Evolutionary conservation across 495 filamentous ascomycete genomes (phyloP), one percentile per base, ranked within the genome.

Genomic region (Xylaria scruposa): DNA sequence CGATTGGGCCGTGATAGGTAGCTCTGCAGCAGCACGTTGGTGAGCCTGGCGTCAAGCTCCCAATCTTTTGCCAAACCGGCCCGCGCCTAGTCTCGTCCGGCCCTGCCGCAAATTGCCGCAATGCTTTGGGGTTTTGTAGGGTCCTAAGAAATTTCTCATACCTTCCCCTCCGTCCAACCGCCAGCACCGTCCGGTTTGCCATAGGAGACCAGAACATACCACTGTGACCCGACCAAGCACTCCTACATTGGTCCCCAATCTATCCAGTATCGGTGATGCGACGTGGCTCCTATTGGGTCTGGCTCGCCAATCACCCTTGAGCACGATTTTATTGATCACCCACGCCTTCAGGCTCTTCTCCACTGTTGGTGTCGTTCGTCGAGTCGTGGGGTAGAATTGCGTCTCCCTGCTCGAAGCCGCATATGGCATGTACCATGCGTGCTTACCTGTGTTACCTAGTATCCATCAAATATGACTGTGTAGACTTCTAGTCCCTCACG

Each of bases 251-350:
- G 58, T 51, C 60, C 40, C 58, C 40, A 65, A 54, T 62, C 56
- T 46, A 53, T n/a, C 61, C 51, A 68, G 51, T 33, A 17, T 67
- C 40, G 75, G 76, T 74, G 70, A 80, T 80, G 82, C 83, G 82
- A 86, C 85, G 85, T 88, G 85, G 85, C 84, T 81, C 84, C 80
- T 84, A 78, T 84, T 72, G 79, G 77, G 64, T 74, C 72, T 46
- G 59, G 68, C 78, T 77, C 72, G 71, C 83, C 82, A 83, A 81
- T 83, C 76, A 76, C 58, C 66, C 74, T 67, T 47, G 64, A 75
- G 81, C 81, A 81, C 77, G 79, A 82, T 79, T 15, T 63, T 29
- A 79, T 76, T 80, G 78, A 81, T 83, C 81, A 82, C 77, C 29
- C 81, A 78, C 78, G 77, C 79, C 81, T 73, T 77, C 73, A 78